Evolutionary conservation across 352 stramenopile genomes (phyloP).

Genomic region (Phytophthora crassamura): DNA sequence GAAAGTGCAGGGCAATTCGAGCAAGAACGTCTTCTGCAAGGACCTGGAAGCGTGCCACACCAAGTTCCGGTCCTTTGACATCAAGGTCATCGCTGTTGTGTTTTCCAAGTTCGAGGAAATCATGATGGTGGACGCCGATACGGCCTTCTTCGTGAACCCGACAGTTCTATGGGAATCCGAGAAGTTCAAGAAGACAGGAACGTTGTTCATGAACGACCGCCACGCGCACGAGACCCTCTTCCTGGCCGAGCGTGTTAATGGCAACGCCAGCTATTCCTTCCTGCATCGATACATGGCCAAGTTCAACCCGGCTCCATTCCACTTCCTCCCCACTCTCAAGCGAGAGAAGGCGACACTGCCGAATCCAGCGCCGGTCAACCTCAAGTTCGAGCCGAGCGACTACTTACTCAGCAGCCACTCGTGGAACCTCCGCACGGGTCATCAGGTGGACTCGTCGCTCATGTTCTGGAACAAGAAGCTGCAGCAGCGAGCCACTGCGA

Average conservation of each 20-base stretch:
- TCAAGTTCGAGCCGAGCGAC: slow-evolving; percentile 43
- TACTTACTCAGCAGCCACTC: slow-evolving; percentile 46
- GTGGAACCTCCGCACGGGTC: slow-evolving; percentile 56
- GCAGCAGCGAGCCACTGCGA: slow-evolving; percentile 52
- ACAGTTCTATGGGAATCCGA: slow-evolving; percentile 34
- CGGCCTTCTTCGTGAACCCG: slow-evolving; percentile 48
- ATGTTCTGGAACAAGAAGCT: slow-evolving; percentile 60
- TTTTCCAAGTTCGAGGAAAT: slow-evolving; percentile 58
- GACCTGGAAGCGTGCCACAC: slow-evolving; percentile 32
- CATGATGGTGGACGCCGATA: slow-evolving; percentile 58
- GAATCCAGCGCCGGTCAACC: slow-evolving; percentile 20
- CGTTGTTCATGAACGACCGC: slow-evolving; percentile 58
- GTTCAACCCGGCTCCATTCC: slow-evolving; percentile 47
- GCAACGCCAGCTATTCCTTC: slow-evolving; percentile 18
- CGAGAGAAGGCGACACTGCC: slow-evolving; percentile 25
- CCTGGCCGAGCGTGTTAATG: slow-evolving; percentile 27
- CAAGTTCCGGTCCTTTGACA: slow-evolving; percentile 42
- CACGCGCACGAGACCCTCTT: slow-evolving; percentile 40
- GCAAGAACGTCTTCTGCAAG: slow-evolving; percentile 41
- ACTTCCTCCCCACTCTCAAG: slow-evolving; percentile 30
- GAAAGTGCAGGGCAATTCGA: slow-evolving; percentile 1
- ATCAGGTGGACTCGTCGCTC: slow-evolving; percentile 62
- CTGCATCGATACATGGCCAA: slow-evolving; percentile 44
- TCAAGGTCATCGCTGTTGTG: slow-evolving; percentile 38
- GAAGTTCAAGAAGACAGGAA: slow-evolving; percentile 41